phyloP scores from a whole-genome alignment of 495 filamentous ascomycete genomes.

The Amphirosellinia nigrospora region DNA sequence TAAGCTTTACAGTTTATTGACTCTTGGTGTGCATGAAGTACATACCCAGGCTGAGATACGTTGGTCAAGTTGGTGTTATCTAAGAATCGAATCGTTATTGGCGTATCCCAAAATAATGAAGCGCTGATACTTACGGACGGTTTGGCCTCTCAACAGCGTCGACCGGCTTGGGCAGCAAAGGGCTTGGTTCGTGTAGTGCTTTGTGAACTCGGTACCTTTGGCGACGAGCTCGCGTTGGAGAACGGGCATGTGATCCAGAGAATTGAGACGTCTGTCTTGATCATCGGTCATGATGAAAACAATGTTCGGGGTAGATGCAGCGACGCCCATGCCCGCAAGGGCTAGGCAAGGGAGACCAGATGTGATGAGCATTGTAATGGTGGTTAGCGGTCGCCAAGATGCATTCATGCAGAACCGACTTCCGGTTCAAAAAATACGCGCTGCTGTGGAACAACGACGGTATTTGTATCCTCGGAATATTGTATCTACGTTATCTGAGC shows the following conservation, averaged over 20 bases:
- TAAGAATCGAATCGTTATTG: background rate
- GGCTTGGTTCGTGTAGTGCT: conserved; percentile 55
- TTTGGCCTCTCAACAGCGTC: conserved; percentile 58
- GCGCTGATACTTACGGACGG: conserved; percentile 41
- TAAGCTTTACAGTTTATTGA: background rate
- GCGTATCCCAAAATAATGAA: background rate
- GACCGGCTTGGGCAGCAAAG: conserved; percentile 59
- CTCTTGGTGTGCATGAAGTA: background rate
- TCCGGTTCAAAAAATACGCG: background rate
- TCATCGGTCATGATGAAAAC: conserved; percentile 61
- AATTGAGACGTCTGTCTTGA: conserved; percentile 55
- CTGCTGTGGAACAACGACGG: background rate
- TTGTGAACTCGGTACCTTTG: conserved; percentile 50
- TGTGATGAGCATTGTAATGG: background rate
- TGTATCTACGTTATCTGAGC: background rate
- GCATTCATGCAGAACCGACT: background rate
- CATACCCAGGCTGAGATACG: conserved; percentile 5
- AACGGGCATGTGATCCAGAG: conserved; percentile 48
- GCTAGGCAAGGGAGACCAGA: background rate
- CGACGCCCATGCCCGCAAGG: background rate
- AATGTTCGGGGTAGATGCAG: conserved; percentile 46
- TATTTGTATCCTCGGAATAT: background rate
- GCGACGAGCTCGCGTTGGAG: conserved; percentile 44
- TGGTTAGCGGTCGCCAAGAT: background rate
- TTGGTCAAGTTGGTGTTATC: conserved; percentile 20